These are phyloP conservation scores for Herpomyces periplanetae DNA, from an alignment of 2,329 filamentous ascomycete species.

Conservation along the genomic window DNA sequence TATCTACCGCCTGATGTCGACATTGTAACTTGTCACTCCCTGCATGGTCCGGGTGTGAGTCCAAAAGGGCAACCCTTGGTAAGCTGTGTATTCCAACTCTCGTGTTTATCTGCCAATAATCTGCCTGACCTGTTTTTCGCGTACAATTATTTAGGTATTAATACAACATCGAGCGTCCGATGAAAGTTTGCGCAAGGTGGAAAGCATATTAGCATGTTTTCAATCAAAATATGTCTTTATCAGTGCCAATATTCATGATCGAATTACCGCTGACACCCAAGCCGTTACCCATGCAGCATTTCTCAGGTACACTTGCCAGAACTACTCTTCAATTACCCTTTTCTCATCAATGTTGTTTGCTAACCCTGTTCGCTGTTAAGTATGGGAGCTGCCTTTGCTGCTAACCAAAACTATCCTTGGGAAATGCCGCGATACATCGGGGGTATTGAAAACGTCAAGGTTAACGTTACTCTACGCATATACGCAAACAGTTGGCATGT, in stretches of 20 bases:
- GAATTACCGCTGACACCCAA: conserved; percentile 90
- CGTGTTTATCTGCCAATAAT: conserved; percentile 1
- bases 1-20: conserved; percentile 58
- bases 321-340: background rate
- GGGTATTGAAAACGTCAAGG: conserved; percentile 95
- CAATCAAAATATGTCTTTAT: conserved; percentile 56
- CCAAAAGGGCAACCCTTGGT: conserved; percentile 62
- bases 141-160: conserved; percentile 15
- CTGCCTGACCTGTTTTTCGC: background rate
- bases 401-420: conserved; percentile 84
- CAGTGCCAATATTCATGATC: conserved; percentile 53
- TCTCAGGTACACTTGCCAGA: conserved; percentile 13
- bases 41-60: conserved; percentile 71
- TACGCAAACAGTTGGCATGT: conserved; percentile 99
- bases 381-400: conserved; percentile 94
- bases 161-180: conserved; percentile 69
- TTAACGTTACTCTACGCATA: conserved; percentile 86
- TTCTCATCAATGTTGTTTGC: conserved; percentile 1
- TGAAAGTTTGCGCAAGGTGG: conserved; percentile 32
- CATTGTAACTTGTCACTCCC: conserved; percentile 78
- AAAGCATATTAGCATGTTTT: conserved; percentile 42
- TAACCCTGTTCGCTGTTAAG: conserved; percentile 8
- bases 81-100: conserved; percentile 5
- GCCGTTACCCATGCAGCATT: conserved; percentile 93
- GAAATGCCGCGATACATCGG: conserved; percentile 78